Base-by-base conservation (phyloP, 192 early-diverging fungal genomes). In the Rhizophagus prolifer region DNA sequence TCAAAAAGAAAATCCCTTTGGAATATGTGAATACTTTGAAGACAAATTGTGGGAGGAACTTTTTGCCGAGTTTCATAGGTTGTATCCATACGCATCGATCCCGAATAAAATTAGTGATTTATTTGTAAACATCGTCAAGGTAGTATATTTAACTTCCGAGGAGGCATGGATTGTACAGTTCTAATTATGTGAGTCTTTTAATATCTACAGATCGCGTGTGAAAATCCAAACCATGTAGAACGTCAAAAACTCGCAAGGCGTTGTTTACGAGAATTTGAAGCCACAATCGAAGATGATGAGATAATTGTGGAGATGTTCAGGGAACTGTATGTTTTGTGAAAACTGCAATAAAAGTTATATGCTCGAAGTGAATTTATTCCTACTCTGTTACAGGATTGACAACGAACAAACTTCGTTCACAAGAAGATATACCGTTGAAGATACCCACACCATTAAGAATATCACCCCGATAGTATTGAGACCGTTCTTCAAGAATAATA, bases 301-400 rank as follows among this genome's bases (percentile, higher is more conserved):
- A 66, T 75, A 23, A 66, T 75, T 9, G 23, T 75, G 25, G 63
- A 75, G 21, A 63, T 75, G 74, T 75, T 75, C 47, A 19, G 34
- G 41, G 23, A 72, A 58, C 28, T 63, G 62, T 63, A 63, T 63
- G 62, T 63, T 63, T 63, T 6, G 28, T 25, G 62, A 63, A 67
- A 31, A 58, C 19, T n/a, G 25, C 19, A 58, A 72, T 14, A 19
- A 58, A 34, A 38, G 21, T n/a, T 21, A 30, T 72, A 2, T 10
- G 23, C 9, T 58, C 54, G 19, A 58, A 61, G 44, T 62, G 10
- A 61, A 62, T 38, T 59, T 61, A 74, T 62, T 58, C 31, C n/a
- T n/a, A n/a, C n/a, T 74, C 21, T 74, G 31, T 58, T 74, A 61
- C 34, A 74, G 72, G 36, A 9, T 74, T 59, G 36, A 74, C 4